Percentiles rank a stretch among this genome's conserved stretches.
These are phyloP conservation scores for Sporothrix luriei DNA, from an alignment of 2,329 filamentous ascomycete genomes.

Conservation along the genomic window DNA sequence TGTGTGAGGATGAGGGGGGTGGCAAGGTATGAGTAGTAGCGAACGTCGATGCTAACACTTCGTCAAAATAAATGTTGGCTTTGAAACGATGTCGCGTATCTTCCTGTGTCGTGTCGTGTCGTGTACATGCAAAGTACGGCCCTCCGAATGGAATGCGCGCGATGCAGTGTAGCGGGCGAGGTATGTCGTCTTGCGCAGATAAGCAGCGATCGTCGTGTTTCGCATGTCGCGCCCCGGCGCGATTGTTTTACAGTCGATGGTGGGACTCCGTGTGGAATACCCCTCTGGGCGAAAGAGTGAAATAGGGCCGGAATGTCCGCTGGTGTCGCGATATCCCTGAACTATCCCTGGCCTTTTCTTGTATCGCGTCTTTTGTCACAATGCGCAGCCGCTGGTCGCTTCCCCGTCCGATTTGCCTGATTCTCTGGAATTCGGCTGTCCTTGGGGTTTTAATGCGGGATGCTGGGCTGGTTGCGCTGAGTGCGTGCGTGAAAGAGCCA, in stretches of 20 bases:
- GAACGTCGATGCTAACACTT: background rate
- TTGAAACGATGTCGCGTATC: background rate
- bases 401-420: background rate
- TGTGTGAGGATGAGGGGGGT: background rate
- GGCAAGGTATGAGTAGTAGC: background rate
- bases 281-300: background rate
- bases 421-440: slow-evolving; percentile 11
- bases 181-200: background rate
- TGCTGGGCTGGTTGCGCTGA: background rate
- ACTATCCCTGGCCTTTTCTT: background rate
- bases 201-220: slow-evolving; percentile 11
- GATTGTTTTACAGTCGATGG: background rate
- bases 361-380: background rate
- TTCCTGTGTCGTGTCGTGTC: background rate
- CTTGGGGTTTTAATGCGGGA: slow-evolving; percentile 7
- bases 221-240: slow-evolving; percentile 26
- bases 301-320: background rate
- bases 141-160: background rate
- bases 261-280: background rate
- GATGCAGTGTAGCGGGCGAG: slow-evolving; percentile 10
- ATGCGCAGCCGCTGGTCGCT: background rate
- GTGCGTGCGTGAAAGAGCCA: no score
- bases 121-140: background rate
- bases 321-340: background rate
- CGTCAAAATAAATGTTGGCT: no score